These are phyloP conservation scores for Alternaria panax DNA, from an alignment of 2,329 filamentous ascomycete genomes.

Conservation along the genomic window DNA sequence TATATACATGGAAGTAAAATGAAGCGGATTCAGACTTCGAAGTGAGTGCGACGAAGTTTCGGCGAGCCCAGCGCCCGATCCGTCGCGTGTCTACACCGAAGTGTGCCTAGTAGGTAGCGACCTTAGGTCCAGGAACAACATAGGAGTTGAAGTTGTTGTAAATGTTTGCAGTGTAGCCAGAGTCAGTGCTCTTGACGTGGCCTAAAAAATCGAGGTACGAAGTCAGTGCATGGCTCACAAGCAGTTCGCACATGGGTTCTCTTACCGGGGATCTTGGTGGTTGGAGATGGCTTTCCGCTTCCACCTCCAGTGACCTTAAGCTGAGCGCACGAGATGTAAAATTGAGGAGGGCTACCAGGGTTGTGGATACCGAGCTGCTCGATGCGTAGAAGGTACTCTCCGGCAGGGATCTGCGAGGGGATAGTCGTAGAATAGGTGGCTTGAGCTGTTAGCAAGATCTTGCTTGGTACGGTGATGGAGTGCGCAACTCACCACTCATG, in stretches of 20 bases:
- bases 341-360: constrained; percentile 37
- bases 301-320: constrained; percentile 55
- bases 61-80: neutral
- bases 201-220: neutral
- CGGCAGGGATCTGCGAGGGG: constrained; percentile 52
- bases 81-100: neutral
- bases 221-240: neutral
- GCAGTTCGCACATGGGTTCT: neutral
- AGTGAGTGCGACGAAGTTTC: neutral
- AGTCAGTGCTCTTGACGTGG: constrained; percentile 44
- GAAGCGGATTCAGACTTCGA: neutral
- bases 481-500: constrained; percentile 34
- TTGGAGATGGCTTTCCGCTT: neutral
- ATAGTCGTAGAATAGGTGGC: constrained; percentile 49
- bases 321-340: constrained; percentile 55
- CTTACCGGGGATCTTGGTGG: neutral
- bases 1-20: constrained; percentile 20
- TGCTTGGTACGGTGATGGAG: neutral
- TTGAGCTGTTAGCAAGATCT: constrained; percentile 27
- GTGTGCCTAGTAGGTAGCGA: constrained; percentile 44
- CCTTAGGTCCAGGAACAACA: constrained; percentile 46
- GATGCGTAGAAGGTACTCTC: constrained; percentile 58
- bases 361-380: constrained; percentile 60
- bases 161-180: constrained; percentile 50
- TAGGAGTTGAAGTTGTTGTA: constrained; percentile 50